phyloP scores from a whole-genome alignment of 345 rosid genomes.

The Geranium rotundifolium region DNA sequence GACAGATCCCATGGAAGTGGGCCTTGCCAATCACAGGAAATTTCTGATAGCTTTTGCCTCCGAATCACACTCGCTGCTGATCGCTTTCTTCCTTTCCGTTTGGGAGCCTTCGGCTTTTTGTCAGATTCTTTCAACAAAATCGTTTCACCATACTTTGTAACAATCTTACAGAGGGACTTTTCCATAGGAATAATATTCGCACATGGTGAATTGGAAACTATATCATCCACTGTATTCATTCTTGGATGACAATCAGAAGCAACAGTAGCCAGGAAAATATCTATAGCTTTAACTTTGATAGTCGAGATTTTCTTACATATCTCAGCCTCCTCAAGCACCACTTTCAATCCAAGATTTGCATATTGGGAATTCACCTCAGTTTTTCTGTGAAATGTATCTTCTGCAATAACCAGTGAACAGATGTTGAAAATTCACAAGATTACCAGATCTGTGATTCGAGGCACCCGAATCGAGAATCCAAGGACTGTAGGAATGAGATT shows the following conservation, averaged over 20 bases:
- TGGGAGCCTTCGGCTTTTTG: conserved; percentile 42
- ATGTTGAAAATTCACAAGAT: too few species aligned
- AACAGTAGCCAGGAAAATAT: conserved; percentile 45
- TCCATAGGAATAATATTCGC: conserved; percentile 58
- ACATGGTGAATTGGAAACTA: conserved; percentile 21
- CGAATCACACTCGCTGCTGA: conserved; percentile 14
- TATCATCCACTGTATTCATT: conserved; percentile 17
- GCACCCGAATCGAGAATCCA: too few species aligned
- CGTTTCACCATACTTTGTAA: conserved; percentile 58
- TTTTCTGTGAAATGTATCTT: conserved; percentile 9
- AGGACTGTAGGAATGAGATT: too few species aligned
- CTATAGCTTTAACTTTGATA: conserved; percentile 38
- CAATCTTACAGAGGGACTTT: conserved; percentile 43
- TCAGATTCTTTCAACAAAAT: conserved; percentile 62
- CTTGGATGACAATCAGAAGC: conserved; percentile 30
- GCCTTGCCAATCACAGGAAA: conserved; percentile 54
- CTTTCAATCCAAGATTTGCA: conserved; percentile 52
- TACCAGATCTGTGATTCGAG: too few species aligned
- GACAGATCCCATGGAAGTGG: conserved; percentile 83
- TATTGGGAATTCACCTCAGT: conserved; percentile 15
- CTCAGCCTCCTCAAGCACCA: conserved; percentile 31
- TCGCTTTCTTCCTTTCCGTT: conserved; percentile 48
- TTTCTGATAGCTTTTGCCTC: conserved; percentile 26
- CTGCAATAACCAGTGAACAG: conserved; percentile 17
- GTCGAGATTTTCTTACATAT: conserved; percentile 21